A percentile compares a stretch with the other conserved stretches of the same genome.
phyloP scores from a whole-genome alignment of 202 grass and related monocot species.

The Panicum virgatum region DNA sequence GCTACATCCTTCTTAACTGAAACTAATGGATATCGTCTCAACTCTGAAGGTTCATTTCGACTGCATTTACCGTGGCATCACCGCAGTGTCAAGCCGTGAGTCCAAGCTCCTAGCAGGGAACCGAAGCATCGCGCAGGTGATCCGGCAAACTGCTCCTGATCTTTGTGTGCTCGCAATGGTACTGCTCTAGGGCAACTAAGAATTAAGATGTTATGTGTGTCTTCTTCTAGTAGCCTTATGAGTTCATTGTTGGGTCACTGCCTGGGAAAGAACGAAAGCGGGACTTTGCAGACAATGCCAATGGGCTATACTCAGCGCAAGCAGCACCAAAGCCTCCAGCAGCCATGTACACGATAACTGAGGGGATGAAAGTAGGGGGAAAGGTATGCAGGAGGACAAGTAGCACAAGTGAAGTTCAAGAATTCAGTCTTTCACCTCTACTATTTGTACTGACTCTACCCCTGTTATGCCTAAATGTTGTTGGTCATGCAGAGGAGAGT shows the following conservation, averaged over 20 bases:
- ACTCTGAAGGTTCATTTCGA: constrained; percentile 86
- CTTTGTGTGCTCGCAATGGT: neutral
- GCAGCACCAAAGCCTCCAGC: constrained; percentile 83
- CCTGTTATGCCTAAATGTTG: constrained; percentile 6
- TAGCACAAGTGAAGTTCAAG: neutral
- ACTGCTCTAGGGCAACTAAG: neutral
- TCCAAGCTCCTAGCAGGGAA: constrained; percentile 93
- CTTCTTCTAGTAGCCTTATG: constrained; percentile 94
- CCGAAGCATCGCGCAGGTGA: constrained; percentile 84
- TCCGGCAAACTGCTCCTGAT: constrained; percentile 28
- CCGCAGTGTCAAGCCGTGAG: constrained; percentile 80
- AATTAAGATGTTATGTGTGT: constrained; percentile 36
- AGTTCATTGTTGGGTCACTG: constrained; percentile 83
- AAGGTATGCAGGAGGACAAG: constrained; percentile 48
- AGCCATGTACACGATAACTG: constrained; percentile 71
- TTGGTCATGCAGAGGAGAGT: constrained; percentile 67
- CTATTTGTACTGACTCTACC: neutral
- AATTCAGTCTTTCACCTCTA: neutral
- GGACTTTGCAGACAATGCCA: constrained; percentile 82
- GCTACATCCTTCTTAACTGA: neutral
- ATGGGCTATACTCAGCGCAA: constrained; percentile 81
- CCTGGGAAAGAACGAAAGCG: constrained; percentile 91
- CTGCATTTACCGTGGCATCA: constrained; percentile 82
- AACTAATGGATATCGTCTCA: neutral
- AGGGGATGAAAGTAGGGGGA: constrained; percentile 96